phyloP scores from a whole-genome alignment of 148 eudicot genomes.

The Oxyria digyna region DNA sequence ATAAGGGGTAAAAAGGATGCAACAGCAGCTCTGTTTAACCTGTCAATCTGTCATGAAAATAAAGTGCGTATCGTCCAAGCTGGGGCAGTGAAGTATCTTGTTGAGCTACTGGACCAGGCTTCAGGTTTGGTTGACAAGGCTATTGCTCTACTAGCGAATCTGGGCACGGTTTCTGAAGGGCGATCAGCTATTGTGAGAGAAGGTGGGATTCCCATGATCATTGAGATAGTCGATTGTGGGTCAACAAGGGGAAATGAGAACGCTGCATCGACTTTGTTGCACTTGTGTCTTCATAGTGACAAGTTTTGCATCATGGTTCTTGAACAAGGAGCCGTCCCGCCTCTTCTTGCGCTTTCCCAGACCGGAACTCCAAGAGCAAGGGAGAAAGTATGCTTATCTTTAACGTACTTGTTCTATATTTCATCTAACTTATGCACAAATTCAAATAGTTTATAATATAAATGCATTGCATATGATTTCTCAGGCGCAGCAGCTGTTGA shows the following conservation, averaged over 20 bases:
- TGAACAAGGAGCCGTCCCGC: slow-evolving; percentile 98
- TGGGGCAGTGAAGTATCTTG: slow-evolving; percentile 78
- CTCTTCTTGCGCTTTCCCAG: slow-evolving; percentile 87
- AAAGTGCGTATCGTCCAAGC: slow-evolving; percentile 89
- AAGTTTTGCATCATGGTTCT: slow-evolving; percentile 70
- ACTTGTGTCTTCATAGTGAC: slow-evolving; percentile 60
- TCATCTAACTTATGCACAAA: not conserved
- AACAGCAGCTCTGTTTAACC: slow-evolving; percentile 75
- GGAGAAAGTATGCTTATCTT: slow-evolving; percentile 58
- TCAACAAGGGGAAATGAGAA: slow-evolving; percentile 92
- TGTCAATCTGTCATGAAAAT: slow-evolving; percentile 87
- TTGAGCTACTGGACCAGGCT: slow-evolving; percentile 55
- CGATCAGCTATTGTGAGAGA: slow-evolving; percentile 59
- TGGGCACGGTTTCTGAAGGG: slow-evolving; percentile 66
- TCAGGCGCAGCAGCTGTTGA: slow-evolving; percentile 8
- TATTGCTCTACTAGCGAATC: slow-evolving; percentile 77
- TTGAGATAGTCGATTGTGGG: slow-evolving; percentile 74
- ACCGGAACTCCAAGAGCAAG: slow-evolving; percentile 85
- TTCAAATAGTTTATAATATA: not conserved
- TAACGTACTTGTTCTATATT: no score
- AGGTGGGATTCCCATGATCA: slow-evolving; percentile 66
- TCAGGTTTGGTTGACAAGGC: slow-evolving; percentile 86
- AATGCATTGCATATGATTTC: not conserved
- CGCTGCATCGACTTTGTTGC: slow-evolving; percentile 72
- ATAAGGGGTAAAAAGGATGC: slow-evolving; percentile 93